Evolutionary conservation across 164 flowering plant species (phyloP), one percentile per base, ranked within the genome.

Genomic region (Vitis cinerea): DNA sequence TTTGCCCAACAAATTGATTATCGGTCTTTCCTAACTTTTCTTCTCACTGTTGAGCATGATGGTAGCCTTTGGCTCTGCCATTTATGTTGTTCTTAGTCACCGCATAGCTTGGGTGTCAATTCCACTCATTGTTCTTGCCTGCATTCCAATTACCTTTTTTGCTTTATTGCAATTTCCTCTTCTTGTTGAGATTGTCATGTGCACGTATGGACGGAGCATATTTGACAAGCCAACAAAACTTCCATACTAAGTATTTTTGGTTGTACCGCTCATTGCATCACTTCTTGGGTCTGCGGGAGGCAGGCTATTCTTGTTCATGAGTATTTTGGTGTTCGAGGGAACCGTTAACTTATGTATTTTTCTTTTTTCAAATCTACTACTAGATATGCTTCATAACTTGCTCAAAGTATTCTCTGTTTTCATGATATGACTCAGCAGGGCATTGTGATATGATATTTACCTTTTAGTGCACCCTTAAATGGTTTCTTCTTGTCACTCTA

Each of bases 1-100:
- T 31, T 50, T 74, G 61, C 77, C 77, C 2, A 70, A 66, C 2
- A 74, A 74, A 30, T 19, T 74, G 52, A 70, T 74, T 0, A 60
- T 70, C 0, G 77, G 77, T 8, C 77, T 69, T 14, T 70, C 77
- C 10, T 17, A 65, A 10, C 73, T 74, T 9, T 74, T 74, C 70
- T 70, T 74, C 64, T 74, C 77, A 0, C 60, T 74, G 8, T 70
- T 65, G 19, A 58, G 73, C 17, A 74, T 74, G 77, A 74, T 74
- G 73, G 11, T 66, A 16, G 53, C 73, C n/a, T 74, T 74, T 29
- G 77, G 72, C 1, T 7, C 55, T 4, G 30, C 73, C 5, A n/a
- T 74, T 48, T 27, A 37, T 9, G 65, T 69, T 7, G 27, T 66
- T 1, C 70, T 74, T 29, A 48, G 50, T 0, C 58, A 59, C 1